Percentiles rank a stretch among this genome's conserved stretches.
phyloP scores from a whole-genome alignment of 2,329 filamentous ascomycete species.

The Graphilbum sp. region DNA sequence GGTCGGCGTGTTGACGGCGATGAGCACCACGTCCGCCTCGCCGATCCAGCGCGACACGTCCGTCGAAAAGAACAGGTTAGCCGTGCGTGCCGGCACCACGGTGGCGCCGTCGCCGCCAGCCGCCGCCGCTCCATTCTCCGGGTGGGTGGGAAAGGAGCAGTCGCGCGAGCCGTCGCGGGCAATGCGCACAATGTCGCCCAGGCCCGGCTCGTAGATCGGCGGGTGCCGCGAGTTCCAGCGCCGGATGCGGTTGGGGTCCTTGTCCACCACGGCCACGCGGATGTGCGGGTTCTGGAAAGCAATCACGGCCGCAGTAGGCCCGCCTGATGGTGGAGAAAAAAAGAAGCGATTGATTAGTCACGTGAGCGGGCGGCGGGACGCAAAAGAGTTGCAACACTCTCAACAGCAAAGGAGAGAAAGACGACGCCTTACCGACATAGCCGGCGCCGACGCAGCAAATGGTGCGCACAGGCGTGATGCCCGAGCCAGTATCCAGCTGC shows the following conservation, averaged over 20 bases:
- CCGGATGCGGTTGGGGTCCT: conserved; percentile 46
- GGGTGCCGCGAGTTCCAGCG: conserved; percentile 59
- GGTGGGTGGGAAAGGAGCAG: conserved; percentile 23
- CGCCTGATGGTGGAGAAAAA: conserved; percentile 35
- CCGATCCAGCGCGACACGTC: conserved; percentile 44
- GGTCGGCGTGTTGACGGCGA: conserved; percentile 67
- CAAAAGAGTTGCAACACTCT: conserved; percentile 7
- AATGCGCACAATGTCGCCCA: conserved; percentile 50
- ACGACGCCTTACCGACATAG: conserved; percentile 61
- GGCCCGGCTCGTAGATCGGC: conserved; percentile 60
- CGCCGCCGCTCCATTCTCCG: conserved; percentile 13
- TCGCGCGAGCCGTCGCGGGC: conserved; percentile 40
- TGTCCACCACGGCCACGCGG: conserved; percentile 59
- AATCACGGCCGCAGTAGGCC: conserved; percentile 59
- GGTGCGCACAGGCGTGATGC: conserved; percentile 26
- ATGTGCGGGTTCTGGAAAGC: conserved; percentile 58
- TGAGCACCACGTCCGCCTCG: conserved; percentile 56
- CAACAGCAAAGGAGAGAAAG: too few species aligned
- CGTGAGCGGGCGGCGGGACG: not conserved
- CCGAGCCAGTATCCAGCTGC: conserved; percentile 4
- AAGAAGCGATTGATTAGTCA: too few species aligned
- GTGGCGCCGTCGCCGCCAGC: too few species aligned
- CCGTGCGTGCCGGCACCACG: conserved; percentile 26
- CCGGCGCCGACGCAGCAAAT: conserved; percentile 63
- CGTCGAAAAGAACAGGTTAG: conserved; percentile 61